phyloP scores from a whole-genome alignment of 1,284 basidiomycete genomes.

The Microbotryomycetes sp. region DNA sequence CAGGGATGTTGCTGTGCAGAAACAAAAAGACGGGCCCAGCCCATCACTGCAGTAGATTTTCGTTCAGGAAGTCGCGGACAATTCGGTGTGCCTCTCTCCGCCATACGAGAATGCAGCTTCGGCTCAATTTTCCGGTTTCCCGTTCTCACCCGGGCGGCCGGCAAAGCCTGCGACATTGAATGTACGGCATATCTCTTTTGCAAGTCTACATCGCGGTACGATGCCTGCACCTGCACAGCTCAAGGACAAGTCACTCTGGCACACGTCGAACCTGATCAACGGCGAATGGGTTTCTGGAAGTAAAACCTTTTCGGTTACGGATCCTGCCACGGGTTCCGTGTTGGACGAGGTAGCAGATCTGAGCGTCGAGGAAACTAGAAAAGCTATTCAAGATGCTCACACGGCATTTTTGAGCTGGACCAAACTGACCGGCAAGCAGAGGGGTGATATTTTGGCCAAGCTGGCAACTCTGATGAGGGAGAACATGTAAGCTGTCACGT shows the following conservation, averaged over 20 bases:
- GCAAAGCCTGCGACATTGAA: no score
- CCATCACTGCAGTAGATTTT: no score
- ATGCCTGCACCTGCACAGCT: conserved; percentile 39
- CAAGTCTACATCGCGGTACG: no score
- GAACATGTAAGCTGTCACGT: neutral
- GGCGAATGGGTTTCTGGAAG: conserved; percentile 71
- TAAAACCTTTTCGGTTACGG: conserved; percentile 62
- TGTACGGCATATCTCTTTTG: no score
- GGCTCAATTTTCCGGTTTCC: no score
- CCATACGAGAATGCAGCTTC: no score
- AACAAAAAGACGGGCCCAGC: no score
- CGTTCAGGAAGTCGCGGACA: no score
- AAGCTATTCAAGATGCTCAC: neutral
- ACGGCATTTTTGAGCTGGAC: neutral
- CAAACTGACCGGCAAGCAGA: conserved; percentile 51
- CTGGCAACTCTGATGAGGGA: conserved; percentile 21
- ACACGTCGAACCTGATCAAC: conserved; percentile 64
- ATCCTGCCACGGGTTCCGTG: conserved; percentile 72
- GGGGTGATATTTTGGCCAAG: conserved; percentile 46
- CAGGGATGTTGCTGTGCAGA: no score
- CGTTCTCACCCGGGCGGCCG: no score
- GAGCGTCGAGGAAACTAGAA: conserved; percentile 49
- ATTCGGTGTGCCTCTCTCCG: no score
- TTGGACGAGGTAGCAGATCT: conserved; percentile 80
- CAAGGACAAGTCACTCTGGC: conserved; percentile 65